Conservation (phyloP, 2,329 filamentous ascomycete genomes). For the Pseudofabraea citricarpa region DNA sequence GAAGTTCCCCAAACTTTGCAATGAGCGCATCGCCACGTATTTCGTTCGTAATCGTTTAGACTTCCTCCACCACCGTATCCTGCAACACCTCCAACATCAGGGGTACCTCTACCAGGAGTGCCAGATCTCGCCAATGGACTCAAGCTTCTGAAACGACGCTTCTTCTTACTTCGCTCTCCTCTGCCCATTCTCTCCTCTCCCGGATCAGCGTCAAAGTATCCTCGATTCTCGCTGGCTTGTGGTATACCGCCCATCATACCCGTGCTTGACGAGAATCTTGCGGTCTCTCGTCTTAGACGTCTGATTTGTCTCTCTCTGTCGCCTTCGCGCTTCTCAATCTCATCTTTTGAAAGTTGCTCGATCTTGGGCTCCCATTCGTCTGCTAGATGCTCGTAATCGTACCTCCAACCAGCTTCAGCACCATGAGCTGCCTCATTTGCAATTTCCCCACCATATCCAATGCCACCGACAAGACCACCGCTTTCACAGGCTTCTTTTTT, state of each 20-base stretch:
- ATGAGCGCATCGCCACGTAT: constrained; percentile 82
- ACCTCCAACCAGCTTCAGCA: constrained; percentile 86
- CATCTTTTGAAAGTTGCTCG: constrained; percentile 81
- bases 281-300: constrained; percentile 82
- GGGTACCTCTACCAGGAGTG: constrained; percentile 72
- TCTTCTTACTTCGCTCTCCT: constrained; percentile 92
- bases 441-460: constrained; percentile 59
- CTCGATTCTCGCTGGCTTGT: constrained; percentile 39
- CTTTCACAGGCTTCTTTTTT: constrained; percentile 98
- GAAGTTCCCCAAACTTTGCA: constrained; percentile 84
- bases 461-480: constrained; percentile 72
- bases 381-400: constrained; percentile 85
- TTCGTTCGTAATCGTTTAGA: constrained; percentile 72
- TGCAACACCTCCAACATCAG: constrained; percentile 73
- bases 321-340: constrained; percentile 94
- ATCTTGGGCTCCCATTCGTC: constrained; percentile 82
- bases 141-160: constrained; percentile 83
- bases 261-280: constrained; percentile 81
- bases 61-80: constrained; percentile 51
- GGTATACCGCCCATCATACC: constrained; percentile 77
- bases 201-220: constrained; percentile 47
- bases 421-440: constrained; percentile 85
- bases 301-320: constrained; percentile 90
- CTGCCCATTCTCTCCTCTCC: constrained; percentile 80
- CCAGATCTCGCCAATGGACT: constrained; percentile 69